Conservation (phyloP, 352 stramenopile species). For the Plasmopara viticola region DNA sequence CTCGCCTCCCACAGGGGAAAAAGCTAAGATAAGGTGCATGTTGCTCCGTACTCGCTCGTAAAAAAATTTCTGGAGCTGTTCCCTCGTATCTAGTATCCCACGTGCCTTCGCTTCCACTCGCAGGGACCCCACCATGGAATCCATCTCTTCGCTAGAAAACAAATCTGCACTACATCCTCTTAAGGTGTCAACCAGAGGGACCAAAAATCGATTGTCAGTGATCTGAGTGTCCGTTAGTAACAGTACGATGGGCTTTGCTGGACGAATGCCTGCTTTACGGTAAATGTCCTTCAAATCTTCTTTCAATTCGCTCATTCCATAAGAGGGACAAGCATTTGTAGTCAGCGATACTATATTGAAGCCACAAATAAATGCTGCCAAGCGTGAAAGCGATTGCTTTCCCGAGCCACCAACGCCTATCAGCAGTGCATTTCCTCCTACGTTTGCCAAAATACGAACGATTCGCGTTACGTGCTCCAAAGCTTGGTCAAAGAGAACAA, state of each 20-base stretch:
- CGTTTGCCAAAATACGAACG: slow-evolving; percentile 69
- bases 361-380: slow-evolving; percentile 85
- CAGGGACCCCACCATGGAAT: slow-evolving; percentile 73
- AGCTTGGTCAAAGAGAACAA: slow-evolving; percentile 90
- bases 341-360: slow-evolving; percentile 63
- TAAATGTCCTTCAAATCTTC: slow-evolving; percentile 89
- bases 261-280: slow-evolving; percentile 78
- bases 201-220: slow-evolving; percentile 79
- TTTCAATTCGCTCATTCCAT: slow-evolving; percentile 74
- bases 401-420: slow-evolving; percentile 81
- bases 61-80: slow-evolving; percentile 89
- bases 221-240: slow-evolving; percentile 87
- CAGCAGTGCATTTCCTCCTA: slow-evolving; percentile 77
- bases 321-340: slow-evolving; percentile 46
- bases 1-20: slow-evolving; percentile 71
- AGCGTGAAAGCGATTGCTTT: slow-evolving; percentile 87
- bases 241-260: slow-evolving; percentile 80
- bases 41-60: slow-evolving; percentile 83
- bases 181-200: slow-evolving; percentile 85
- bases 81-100: slow-evolving; percentile 84
- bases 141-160: slow-evolving; percentile 85
- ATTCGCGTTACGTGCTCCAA: slow-evolving; percentile 87
- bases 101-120: slow-evolving; percentile 76
- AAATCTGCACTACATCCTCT: slow-evolving; percentile 73
- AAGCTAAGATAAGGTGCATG: slow-evolving; percentile 82